These are phyloP conservation scores for Blepharisma undulans DNA, from an alignment of 169 alveolate species.

Conservation along the genomic window DNA sequence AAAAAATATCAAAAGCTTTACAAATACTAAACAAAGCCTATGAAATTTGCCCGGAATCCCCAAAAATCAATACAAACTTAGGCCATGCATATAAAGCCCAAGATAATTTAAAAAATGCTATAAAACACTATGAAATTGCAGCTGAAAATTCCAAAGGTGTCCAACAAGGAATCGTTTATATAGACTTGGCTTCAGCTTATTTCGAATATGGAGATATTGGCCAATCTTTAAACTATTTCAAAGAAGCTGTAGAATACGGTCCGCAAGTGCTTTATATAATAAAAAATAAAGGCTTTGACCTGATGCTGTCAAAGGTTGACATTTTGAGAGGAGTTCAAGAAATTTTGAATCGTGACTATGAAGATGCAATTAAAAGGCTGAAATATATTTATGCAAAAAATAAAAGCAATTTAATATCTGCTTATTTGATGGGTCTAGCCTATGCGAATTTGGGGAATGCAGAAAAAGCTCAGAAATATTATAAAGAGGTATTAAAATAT, in stretches of 20 bases:
- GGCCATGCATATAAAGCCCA: background rate
- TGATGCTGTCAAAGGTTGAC: background rate
- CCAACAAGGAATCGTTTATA: background rate
- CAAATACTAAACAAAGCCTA: background rate
- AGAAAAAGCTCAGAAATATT: background rate
- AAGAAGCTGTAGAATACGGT: background rate
- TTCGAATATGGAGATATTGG: conserved; percentile 15
- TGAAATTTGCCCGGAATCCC: background rate
- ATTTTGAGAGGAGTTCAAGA: background rate
- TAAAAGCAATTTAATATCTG: background rate
- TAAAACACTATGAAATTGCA: background rate
- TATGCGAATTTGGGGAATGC: background rate
- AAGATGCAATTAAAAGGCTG: background rate
- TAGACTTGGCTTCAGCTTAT: background rate
- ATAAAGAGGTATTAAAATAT: background rate
- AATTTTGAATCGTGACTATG: background rate
- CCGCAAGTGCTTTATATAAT: background rate
- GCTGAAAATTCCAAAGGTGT: background rate
- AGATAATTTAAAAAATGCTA: background rate
- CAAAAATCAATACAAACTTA: background rate
- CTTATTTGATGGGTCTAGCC: background rate
- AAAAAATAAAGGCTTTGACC: background rate
- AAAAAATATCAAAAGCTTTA: background rate
- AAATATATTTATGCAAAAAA: background rate
- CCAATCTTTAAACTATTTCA: background rate